A percentile compares a stretch with the other conserved stretches of the same genome.
These are phyloP conservation scores for Abrus precatorius DNA, from an alignment of 306 rosid species.

Conservation along the genomic window DNA sequence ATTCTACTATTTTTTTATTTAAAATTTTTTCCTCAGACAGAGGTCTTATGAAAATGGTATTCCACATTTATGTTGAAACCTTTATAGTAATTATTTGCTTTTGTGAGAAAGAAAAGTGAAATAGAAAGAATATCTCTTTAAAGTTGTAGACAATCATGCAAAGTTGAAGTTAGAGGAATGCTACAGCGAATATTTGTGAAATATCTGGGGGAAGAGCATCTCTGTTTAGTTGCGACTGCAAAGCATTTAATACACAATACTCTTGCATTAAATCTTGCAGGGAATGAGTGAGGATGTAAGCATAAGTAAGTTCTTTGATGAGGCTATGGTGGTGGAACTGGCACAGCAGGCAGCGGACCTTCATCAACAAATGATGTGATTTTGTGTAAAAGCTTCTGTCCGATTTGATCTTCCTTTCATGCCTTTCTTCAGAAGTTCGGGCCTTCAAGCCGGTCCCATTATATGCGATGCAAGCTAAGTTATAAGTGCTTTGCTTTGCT, in stretches of 20 bases:
- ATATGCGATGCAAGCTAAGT: conserved; percentile 24
- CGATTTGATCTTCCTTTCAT: conserved; percentile 17
- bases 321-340: conserved; percentile 99
- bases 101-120: not conserved
- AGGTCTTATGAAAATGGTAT: not conserved
- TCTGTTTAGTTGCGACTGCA: conserved; percentile 14
- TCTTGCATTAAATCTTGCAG: conserved; percentile 58
- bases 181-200: not conserved
- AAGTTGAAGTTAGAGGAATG: conserved; percentile 15
- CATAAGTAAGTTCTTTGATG: conserved; percentile 93
- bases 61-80: conserved; percentile 1
- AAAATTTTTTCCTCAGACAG: not conserved
- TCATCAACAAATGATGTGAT: conserved; percentile 93
- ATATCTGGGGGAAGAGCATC: not conserved
- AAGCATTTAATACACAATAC: conserved; percentile 17
- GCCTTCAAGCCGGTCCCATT: conserved; percentile 4
- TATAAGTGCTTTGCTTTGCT: not conserved
- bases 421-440: not conserved
- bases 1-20: not conserved
- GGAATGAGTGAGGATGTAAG: conserved; percentile 99
- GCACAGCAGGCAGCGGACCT: conserved; percentile 99
- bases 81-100: not conserved
- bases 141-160: not conserved
- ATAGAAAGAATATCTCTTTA: not conserved
- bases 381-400: conserved; percentile 21